Evolutionary conservation across 176 grass and related monocot genomes (phyloP).

Genomic region (Avena eriantha): DNA sequence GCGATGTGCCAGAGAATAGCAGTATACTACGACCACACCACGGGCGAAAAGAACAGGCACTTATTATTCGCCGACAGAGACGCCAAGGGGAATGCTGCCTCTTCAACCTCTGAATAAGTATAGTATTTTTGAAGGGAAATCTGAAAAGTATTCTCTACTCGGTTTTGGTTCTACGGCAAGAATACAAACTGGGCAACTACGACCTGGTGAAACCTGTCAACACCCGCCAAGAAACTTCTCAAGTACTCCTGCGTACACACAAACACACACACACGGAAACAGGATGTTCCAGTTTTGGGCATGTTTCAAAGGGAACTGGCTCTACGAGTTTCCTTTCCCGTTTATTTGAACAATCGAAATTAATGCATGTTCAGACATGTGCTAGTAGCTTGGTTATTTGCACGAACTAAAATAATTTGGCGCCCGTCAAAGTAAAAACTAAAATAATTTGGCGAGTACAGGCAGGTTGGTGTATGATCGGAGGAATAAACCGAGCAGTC

Average conservation of each 20-base stretch:
- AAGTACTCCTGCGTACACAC: conserved; percentile 19
- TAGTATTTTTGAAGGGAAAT: neutral
- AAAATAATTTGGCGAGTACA: neutral
- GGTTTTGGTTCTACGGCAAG: conserved; percentile 15
- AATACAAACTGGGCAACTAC: conserved; percentile 35
- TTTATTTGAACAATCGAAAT: neutral
- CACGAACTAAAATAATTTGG: conserved; percentile 11
- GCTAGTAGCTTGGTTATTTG: neutral
- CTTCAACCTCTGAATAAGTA: neutral
- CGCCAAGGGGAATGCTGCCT: conserved; percentile 8
- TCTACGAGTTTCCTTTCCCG: neutral
- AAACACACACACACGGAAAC: neutral
- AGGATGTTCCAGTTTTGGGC: neutral
- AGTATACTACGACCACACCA: neutral
- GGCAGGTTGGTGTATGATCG: neutral
- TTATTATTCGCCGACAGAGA: conserved; percentile 1
- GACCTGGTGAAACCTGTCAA: neutral
- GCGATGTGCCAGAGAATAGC: conserved; percentile 27
- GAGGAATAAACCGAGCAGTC: neutral
- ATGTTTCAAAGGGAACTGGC: neutral
- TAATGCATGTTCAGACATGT: neutral
- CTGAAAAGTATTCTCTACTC: conserved; percentile 26
- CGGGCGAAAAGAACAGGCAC: conserved; percentile 18
- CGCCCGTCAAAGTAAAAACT: neutral
- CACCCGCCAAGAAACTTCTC: conserved; percentile 33